Evolutionary conservation across 495 filamentous ascomycete species (phyloP).

Genomic region (Wilcoxina mikolae): DNA sequence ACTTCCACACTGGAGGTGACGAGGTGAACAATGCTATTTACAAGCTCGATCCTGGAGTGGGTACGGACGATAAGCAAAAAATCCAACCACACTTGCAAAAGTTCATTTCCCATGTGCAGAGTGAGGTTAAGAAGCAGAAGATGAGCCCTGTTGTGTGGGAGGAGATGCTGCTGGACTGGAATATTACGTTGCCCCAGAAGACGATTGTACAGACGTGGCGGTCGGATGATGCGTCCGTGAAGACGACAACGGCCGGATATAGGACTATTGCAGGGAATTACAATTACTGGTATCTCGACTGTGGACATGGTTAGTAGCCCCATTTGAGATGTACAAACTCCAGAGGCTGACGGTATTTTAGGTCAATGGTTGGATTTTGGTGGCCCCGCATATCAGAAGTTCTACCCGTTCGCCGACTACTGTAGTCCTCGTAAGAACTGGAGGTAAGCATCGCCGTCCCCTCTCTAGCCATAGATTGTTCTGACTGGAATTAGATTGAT

Average conservation of each 20-base stretch:
- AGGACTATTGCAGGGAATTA: constrained; percentile 59
- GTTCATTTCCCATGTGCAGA: constrained; percentile 52
- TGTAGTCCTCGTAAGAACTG: constrained; percentile 60
- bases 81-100: constrained; percentile 56
- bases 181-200: constrained; percentile 48
- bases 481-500: constrained; percentile 28
- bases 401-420: constrained; percentile 61
- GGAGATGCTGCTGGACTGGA: constrained; percentile 63
- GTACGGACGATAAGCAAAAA: constrained; percentile 43
- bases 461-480: not conserved
- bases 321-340: not conserved
- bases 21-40: constrained; percentile 66
- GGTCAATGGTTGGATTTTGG: constrained; percentile 61
- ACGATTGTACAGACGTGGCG: constrained; percentile 63
- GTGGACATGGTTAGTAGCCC: constrained; percentile 37
- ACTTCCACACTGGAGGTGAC: constrained; percentile 75
- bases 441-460: constrained; percentile 36
- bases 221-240: constrained; percentile 39
- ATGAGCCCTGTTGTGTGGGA: constrained; percentile 66
- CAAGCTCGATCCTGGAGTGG: constrained; percentile 51
- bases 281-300: constrained; percentile 73
- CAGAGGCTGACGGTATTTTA: not conserved
- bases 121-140: constrained; percentile 40
- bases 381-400: constrained; percentile 33
- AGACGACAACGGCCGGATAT: constrained; percentile 44